Base-by-base conservation (phyloP, 2,329 filamentous ascomycete species). In the Aciculosporium take region DNA sequence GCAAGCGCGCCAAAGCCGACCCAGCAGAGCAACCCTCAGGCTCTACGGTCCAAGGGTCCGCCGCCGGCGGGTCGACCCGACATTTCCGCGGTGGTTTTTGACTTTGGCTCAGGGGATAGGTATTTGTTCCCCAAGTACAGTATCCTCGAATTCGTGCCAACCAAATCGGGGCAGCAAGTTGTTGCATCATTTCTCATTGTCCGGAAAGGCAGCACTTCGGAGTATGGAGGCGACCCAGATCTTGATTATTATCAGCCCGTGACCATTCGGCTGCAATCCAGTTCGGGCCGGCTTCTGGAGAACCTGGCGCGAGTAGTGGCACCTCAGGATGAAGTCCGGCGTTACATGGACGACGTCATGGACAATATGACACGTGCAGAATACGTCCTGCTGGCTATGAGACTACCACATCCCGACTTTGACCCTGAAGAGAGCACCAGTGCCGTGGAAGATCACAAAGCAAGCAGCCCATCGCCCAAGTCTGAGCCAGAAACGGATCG, bases 81-180 rank as follows among this genome's bases (percentile, higher is more conserved):
- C 42, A 71, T 80, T 33, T 70, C 76, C 1, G 76, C 77, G n/a
- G 66, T 83, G 12, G 73, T 81, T 1, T 73, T 86, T 46, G 79
- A 84, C 49, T 84, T 85, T 56, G 78, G 78, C 27, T 76, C 66
- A 3, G 82, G 81, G 35, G 84, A 89, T 56, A 74, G 83, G 21
- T 88, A 84, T 55, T 63, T 85, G 37, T 88, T 91, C 48, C 84
- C 84, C 2, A 83, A 79, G 49, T 81, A 83, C 54, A 83, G 79
- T 57, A 80, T 89, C 27, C 58, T 89, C 38, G 83, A 91, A 55
- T 79, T 76, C 53, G 63, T 79, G 2, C 57, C 61, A 7, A 53
- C 58, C 2, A 54, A 64, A 8, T 59, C 65, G 4, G 72, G 73
- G 2, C 72, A 75, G 39, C 70, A 78, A 43, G 71, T 84, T 2